phyloP scores from a whole-genome alignment of 2,329 filamentous ascomycete species.

The Colletotrichum musae region DNA sequence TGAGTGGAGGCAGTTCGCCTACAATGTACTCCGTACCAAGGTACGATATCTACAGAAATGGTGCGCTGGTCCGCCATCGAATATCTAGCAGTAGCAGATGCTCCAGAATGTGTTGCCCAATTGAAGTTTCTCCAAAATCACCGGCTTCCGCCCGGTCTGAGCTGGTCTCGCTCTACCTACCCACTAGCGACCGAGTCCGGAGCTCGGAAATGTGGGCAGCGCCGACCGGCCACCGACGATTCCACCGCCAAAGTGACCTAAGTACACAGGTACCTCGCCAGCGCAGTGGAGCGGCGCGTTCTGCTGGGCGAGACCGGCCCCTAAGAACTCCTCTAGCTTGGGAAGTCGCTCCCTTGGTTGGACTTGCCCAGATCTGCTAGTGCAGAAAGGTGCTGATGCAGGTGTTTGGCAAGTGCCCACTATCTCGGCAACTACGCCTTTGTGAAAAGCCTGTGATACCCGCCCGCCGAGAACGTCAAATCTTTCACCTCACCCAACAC shows the following conservation, averaged over 20 bases:
- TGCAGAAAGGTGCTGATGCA: constrained; percentile 20
- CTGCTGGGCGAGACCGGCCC: constrained; percentile 32
- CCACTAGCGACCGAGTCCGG: constrained; percentile 30
- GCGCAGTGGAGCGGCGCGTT: constrained; percentile 26
- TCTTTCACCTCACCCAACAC: constrained; percentile 11
- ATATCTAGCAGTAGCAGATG: too few relatives aligned
- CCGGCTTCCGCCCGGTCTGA: background rate
- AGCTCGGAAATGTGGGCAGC: constrained; percentile 34
- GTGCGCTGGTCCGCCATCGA: too few relatives aligned
- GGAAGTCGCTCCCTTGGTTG: constrained; percentile 16
- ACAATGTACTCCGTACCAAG: too few relatives aligned
- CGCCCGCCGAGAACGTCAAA: constrained; percentile 17
- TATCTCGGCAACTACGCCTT: constrained; percentile 28
- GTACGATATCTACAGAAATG: too few relatives aligned
- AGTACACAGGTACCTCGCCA: constrained; percentile 1
- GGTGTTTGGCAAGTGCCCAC: constrained; percentile 14
- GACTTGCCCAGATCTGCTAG: constrained; percentile 30
- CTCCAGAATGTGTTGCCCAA: too few relatives aligned
- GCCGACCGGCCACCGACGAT: constrained; percentile 17
- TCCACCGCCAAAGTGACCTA: constrained; percentile 6
- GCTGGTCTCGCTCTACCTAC: background rate
- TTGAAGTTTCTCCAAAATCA: background rate
- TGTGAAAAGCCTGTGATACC: constrained; percentile 25
- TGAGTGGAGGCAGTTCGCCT: too few relatives aligned
- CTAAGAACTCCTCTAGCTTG: constrained; percentile 15